Evolutionary conservation across 345 rosid genomes (phyloP), one percentile per base, ranked within the genome.

Genomic region (Psidium friedrichsthalianum): DNA sequence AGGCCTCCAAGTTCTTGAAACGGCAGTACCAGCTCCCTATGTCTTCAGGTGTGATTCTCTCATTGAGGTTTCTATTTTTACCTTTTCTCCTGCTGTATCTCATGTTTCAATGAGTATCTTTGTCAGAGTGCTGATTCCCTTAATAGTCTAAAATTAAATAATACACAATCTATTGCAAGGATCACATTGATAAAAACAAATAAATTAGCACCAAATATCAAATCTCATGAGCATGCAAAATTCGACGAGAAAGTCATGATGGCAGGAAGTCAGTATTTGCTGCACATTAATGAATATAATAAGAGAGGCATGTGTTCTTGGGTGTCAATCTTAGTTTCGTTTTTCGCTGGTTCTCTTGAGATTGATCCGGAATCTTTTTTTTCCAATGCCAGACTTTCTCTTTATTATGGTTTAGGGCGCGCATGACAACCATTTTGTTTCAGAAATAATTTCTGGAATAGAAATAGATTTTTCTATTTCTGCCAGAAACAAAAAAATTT

Each of bases 21-120:
- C 90, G 86, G 78, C 98, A 96, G 82, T 97, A 95, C 87, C 90
- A 97, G 85, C 95, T 96, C 86, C 99, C 99, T 83, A 94, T 91
- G 95, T 95, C 99, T 82, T 92, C 99, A 96, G 99, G 99, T 97
- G 88, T 78, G 29, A 83, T 52, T 84, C 86, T 69, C 47, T 47
- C 61, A 25, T n/a, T 81, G 7, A 57, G 76, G 14, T 22, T 86
- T 27, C 36, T 51, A 15, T 25, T 61, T 51, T 58, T 82, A 9
- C 81, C 52, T 56, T 6, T 14, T 78, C 32, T 83, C 53, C 42
- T 24, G 13, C 44, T 82, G 59, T 10, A 51, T 32, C 59, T 54
- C 15, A n/a, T 21, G 44, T 82, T 82, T 54, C 40, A 32, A 16
- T 18, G 25, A 69, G 80, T 69, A 69, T 69, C 47, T 69, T 69